Conservation (phyloP, 148 eudicot species). For the Simmondsia chinensis region DNA sequence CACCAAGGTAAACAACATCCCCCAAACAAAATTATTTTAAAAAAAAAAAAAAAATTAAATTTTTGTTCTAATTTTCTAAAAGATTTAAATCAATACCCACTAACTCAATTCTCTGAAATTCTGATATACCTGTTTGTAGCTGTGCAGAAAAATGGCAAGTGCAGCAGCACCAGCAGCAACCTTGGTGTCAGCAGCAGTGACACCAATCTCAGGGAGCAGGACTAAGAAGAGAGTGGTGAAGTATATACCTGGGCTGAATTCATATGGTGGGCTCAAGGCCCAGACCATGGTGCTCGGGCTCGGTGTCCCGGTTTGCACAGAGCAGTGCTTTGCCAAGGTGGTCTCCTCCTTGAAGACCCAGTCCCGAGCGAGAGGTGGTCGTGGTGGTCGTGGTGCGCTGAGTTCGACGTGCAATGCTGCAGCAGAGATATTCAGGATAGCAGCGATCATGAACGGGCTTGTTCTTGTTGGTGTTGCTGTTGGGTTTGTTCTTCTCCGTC, state of each 20-base stretch:
- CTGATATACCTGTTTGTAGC: too few species aligned
- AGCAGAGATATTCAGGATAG: constrained; percentile 46
- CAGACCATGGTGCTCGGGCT: constrained; percentile 19
- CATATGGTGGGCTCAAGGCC: constrained; percentile 29
- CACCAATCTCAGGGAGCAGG: constrained; percentile 11
- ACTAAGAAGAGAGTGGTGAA: constrained; percentile 10
- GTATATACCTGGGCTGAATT: constrained; percentile 22
- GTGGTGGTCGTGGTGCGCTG: constrained; percentile 22
- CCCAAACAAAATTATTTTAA: too few species aligned
- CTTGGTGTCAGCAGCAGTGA: constrained; percentile 8
- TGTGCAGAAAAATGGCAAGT: constrained; percentile 45
- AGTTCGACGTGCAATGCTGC: constrained; percentile 34
- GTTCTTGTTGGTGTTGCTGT: constrained; percentile 44
- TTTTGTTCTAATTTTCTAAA: too few species aligned
- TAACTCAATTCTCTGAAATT: background rate
- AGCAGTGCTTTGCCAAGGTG: constrained; percentile 29
- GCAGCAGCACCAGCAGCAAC: constrained; percentile 16
- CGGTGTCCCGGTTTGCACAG: constrained; percentile 23
- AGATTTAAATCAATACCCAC: too few species aligned
- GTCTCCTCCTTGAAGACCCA: constrained; percentile 20
- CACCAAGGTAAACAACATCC: constrained; percentile 1
- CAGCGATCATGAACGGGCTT: constrained; percentile 45
- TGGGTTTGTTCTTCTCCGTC: constrained; percentile 42
- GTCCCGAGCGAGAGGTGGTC: background rate
- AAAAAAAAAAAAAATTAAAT: too few species aligned